Percentiles rank a stretch among this genome's conserved stretches.
phyloP scores from a whole-genome alignment of 352 stramenopile species.

The Elongisporangium anandrum region DNA sequence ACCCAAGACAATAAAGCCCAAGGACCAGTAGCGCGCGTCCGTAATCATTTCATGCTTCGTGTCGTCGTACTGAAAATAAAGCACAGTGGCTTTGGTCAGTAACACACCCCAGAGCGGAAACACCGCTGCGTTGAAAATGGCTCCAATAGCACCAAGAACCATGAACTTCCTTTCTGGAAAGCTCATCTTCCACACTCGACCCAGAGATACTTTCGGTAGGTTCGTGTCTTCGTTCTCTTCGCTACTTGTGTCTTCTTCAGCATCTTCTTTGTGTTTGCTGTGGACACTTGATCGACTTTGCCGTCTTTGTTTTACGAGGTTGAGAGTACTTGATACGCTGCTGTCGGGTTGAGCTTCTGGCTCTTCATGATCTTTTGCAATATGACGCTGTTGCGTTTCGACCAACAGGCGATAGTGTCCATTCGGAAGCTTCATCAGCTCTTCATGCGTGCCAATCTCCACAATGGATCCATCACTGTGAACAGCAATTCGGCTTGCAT shows the following conservation, averaged over 20 bases:
- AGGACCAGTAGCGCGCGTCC: constrained; percentile 20
- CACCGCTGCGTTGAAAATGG: constrained; percentile 21
- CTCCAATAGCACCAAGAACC: constrained; percentile 13
- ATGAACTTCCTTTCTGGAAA: constrained; percentile 21
- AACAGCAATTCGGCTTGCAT: constrained; percentile 95
- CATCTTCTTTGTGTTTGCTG: background rate
- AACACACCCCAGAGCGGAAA: constrained; percentile 39
- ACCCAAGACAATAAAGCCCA: constrained; percentile 25
- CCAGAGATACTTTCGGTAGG: constrained; percentile 3
- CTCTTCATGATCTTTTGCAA: background rate
- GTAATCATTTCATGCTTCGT: constrained; percentile 18
- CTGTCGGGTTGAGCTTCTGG: background rate
- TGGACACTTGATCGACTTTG: too few species aligned
- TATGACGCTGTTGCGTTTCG: constrained; percentile 22
- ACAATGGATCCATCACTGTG: constrained; percentile 89
- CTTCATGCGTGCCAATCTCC: constrained; percentile 90
- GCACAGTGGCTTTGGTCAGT: constrained; percentile 30
- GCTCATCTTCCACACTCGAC: constrained; percentile 45
- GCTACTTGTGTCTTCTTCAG: background rate
- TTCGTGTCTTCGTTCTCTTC: constrained; percentile 1
- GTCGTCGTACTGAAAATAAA: constrained; percentile 27
- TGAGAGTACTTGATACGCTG: too few species aligned
- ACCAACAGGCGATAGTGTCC: constrained; percentile 49
- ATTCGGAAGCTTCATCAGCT: constrained; percentile 64
- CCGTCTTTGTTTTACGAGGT: too few species aligned